Evolutionary conservation across 257 asterid genomes (phyloP).

Genomic region (Penstemon newberryi): DNA sequence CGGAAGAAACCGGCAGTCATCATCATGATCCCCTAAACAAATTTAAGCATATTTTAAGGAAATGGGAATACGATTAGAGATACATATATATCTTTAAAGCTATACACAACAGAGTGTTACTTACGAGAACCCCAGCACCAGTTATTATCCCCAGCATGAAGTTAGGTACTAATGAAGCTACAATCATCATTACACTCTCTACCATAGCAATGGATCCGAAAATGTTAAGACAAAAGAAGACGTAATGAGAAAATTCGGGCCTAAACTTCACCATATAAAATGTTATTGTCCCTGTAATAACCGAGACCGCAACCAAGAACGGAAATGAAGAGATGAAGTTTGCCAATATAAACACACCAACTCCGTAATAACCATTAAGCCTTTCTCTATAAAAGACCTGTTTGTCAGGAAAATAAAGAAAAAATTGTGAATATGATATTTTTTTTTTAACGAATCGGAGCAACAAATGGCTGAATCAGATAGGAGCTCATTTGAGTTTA

Average conservation of each 20-base stretch:
- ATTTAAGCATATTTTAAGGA: background rate
- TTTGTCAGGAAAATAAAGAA: slow-evolving; percentile 2
- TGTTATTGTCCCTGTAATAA: slow-evolving; percentile 64
- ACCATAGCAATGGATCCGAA: slow-evolving; percentile 86
- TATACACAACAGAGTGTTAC: slow-evolving; percentile 19
- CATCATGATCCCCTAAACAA: slow-evolving; percentile 87
- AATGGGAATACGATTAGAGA: background rate
- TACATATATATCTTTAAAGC: background rate
- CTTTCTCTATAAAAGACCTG: slow-evolving; percentile 82
- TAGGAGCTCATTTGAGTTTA: background rate
- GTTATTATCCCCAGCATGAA: slow-evolving; percentile 91
- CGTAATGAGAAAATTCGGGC: slow-evolving; percentile 56
- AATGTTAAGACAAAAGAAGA: slow-evolving; percentile 69
- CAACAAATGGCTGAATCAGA: too few species aligned
- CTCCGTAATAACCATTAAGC: slow-evolving; percentile 88
- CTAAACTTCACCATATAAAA: slow-evolving; percentile 75
- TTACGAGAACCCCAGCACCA: slow-evolving; percentile 95
- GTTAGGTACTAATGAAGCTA: slow-evolving; percentile 87
- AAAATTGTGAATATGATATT: background rate
- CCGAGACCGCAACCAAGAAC: slow-evolving; percentile 65
- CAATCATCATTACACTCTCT: slow-evolving; percentile 94
- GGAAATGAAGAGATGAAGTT: slow-evolving; percentile 87
- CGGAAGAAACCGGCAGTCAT: slow-evolving; percentile 96
- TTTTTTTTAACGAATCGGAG: background rate
- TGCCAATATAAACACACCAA: slow-evolving; percentile 66